These are phyloP conservation scores for Ambrosia trifida DNA, from an alignment of 129 eudicot genomes.

Conservation along the genomic window DNA sequence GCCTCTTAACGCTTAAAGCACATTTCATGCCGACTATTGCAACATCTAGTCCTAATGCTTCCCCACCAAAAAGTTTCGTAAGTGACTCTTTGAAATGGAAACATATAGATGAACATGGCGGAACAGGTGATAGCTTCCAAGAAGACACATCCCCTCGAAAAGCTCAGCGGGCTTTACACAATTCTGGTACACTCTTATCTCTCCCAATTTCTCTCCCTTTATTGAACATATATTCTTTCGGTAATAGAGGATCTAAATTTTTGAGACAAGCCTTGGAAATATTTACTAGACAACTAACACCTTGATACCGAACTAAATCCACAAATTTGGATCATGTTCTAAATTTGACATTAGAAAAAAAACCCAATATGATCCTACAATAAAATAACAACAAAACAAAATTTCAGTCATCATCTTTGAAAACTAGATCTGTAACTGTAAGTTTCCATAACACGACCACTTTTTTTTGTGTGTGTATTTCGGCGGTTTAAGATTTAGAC, in stretches of 20 bases:
- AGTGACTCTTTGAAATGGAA: conserved; percentile 47
- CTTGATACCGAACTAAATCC: background rate
- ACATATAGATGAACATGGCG: conserved; percentile 30
- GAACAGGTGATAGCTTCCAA: conserved; percentile 31
- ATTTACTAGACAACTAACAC: background rate
- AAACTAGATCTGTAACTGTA: too few relatives aligned
- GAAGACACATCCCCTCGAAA: conserved; percentile 40
- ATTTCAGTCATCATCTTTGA: background rate
- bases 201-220: background rate
- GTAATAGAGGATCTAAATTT: background rate
- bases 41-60: conserved; percentile 28
- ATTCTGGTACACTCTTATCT: conserved; percentile 49
- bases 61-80: conserved; percentile 35
- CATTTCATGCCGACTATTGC: conserved; percentile 49
- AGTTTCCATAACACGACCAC: too few relatives aligned
- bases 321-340: too few relatives aligned
- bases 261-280: background rate
- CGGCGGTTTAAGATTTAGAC: too few relatives aligned
- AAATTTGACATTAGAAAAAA: background rate
- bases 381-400: background rate
- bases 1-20: conserved; percentile 70
- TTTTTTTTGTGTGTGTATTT: too few relatives aligned
- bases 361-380: too few relatives aligned
- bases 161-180: conserved; percentile 45
- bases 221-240: background rate